Percentiles rank a stretch among this genome's conserved stretches.
Evolutionary conservation across 2,329 filamentous ascomycete species (phyloP).

Genomic region (Sordariomycetes sp.): DNA sequence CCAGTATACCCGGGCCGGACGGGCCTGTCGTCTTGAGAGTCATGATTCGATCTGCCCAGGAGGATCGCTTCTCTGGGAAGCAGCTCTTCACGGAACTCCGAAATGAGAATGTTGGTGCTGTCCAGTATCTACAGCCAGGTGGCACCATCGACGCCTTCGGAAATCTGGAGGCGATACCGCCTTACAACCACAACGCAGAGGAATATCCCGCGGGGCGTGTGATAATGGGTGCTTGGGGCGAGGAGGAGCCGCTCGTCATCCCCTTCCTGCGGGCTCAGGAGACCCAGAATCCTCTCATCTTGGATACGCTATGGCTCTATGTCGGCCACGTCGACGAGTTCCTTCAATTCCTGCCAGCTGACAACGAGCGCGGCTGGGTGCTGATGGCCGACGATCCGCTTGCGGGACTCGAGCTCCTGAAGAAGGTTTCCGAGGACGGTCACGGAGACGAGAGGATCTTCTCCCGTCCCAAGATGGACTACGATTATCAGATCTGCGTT

Average conservation of each 20-base stretch:
- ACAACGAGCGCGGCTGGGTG: slow-evolving; percentile 14
- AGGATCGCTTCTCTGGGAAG: slow-evolving; percentile 14
- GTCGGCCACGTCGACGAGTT: slow-evolving; percentile 19
- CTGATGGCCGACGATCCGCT: slow-evolving; percentile 13
- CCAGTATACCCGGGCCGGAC: slow-evolving; percentile 25
- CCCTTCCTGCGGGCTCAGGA: slow-evolving; percentile 22
- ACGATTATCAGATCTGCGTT: slow-evolving; percentile 7
- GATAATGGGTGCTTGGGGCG: slow-evolving; percentile 10
- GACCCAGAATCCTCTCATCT: slow-evolving; percentile 20
- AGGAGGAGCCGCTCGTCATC: slow-evolving; percentile 11
- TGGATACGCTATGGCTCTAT: slow-evolving; percentile 18
- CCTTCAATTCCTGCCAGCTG: slow-evolving; percentile 16
- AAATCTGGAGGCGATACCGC: slow-evolving; percentile 29
- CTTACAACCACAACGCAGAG: slow-evolving; percentile 12
- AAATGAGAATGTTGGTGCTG: slow-evolving; percentile 17
- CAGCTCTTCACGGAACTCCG: slow-evolving; percentile 22
- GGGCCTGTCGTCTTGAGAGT: slow-evolving; percentile 20
- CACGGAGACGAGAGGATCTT: slow-evolving; percentile 9
- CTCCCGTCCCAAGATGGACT: slow-evolving; percentile 6
- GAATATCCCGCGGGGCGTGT: slow-evolving; percentile 11
- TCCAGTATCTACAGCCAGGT: slow-evolving; percentile 7
- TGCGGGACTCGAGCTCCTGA: slow-evolving; percentile 10
- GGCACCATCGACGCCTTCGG: slow-evolving; percentile 14
- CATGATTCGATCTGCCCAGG: slow-evolving; percentile 20
- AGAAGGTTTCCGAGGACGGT: slow-evolving; percentile 8